phyloP scores from a whole-genome alignment of 2,329 filamentous ascomycete genomes.

The Phialophora expanda region DNA sequence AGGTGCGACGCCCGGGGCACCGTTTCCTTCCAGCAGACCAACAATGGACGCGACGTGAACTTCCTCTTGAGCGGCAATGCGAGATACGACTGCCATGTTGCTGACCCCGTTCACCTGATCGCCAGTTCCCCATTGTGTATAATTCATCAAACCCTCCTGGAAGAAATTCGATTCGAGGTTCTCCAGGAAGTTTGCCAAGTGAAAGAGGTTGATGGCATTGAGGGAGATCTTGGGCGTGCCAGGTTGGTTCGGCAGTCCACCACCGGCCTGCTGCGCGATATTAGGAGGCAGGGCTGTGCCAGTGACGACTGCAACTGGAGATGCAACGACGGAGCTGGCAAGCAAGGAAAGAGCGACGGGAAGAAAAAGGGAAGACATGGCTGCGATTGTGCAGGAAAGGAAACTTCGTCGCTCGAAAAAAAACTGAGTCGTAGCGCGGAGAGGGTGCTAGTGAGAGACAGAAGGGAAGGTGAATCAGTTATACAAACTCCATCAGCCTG shows the following conservation, averaged over 20 bases:
- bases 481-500: conserved; percentile 19
- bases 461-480: conserved; percentile 9
- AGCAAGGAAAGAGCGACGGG: conserved; percentile 27
- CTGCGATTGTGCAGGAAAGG: conserved; percentile 16
- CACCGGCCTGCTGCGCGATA: conserved; percentile 30
- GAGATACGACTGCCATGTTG: conserved; percentile 42
- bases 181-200: conserved; percentile 44
- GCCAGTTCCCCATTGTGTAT: conserved; percentile 39
- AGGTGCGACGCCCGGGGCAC: conserved; percentile 38
- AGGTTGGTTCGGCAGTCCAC: conserved; percentile 25
- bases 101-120: conserved; percentile 40
- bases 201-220: conserved; percentile 29
- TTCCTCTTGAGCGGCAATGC: conserved; percentile 42
- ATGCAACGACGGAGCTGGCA: conserved; percentile 18
- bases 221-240: conserved; percentile 20
- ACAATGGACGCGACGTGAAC: conserved; percentile 39
- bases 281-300: conserved; percentile 28
- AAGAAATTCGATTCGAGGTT: conserved; percentile 42
- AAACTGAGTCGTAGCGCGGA: neutral
- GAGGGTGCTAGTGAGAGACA: neutral
- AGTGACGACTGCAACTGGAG: conserved; percentile 23
- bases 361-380: conserved; percentile 25
- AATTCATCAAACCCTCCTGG: conserved; percentile 41
- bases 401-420: conserved; percentile 11
- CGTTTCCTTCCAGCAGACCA: conserved; percentile 39